Evolutionary conservation across 2,329 filamentous ascomycete species (phyloP), one percentile per base, ranked within the genome.

Genomic region (Apiospora malaysiana): DNA sequence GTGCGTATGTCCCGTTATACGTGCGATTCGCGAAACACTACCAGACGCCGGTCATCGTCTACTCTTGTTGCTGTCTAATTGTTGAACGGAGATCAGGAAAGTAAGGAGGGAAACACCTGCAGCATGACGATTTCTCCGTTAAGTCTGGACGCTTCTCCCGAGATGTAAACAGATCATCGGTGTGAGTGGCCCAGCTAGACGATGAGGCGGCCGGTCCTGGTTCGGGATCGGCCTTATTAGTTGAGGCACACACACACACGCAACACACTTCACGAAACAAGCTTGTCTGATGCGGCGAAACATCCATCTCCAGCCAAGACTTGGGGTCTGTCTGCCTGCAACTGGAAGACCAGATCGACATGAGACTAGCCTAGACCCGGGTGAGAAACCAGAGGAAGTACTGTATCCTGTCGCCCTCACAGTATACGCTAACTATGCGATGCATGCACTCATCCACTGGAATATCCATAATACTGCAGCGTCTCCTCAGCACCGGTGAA

Each of bases 111-210:
- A 32, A 32, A 12, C 21, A 21, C 7, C 27, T 59, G 51, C 51
- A 23, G n/a, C 10, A 21, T 40, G 56, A 37, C 56, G 32, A 37
- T 21, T 27, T 14, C n/a, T 18, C 56, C 27, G n/a, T 18, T 10
- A 63, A 18, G 9, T 40, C 32, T 40, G 32, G 56, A 8, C 3
- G 8, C 10, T 10, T 14, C 21, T 4, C 56, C 27, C 27, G 32
- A 37, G 56, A 40, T 40, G 32, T 63, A 63, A 63, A 63, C 32
- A 40, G 56, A 63, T 63, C 56, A 63, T 63, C 56, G 56, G 56
- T 40, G 27, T 40, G 40, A 63, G 56, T 10, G 4, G 51, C 21
- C 23, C 7, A 23, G 32, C 32, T 40, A 63, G 18, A 12, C 5
- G 51, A n/a, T 37, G 51, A 37, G 27, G 56, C 56, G 47, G 47